Evolutionary conservation across 2,329 filamentous ascomycete genomes (phyloP).

Genomic region (Colletotrichum sp.): DNA sequence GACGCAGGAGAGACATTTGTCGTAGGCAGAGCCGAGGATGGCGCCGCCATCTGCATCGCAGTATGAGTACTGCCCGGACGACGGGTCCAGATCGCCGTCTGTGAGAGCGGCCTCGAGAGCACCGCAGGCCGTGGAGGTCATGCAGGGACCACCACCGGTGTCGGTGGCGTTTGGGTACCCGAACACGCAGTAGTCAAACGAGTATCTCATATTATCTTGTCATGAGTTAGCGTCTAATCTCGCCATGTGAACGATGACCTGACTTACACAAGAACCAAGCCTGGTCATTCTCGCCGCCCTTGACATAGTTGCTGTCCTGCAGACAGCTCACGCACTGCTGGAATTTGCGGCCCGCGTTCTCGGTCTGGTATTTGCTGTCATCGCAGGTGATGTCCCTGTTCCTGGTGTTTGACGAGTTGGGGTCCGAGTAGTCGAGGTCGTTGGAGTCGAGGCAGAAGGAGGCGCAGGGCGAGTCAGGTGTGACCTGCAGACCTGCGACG

Average conservation of each 20-base stretch:
- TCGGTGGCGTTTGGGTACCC: conserved; percentile 53
- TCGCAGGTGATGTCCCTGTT: conserved; percentile 52
- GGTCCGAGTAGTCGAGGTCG: conserved; percentile 46
- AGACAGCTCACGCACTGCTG: conserved; percentile 57
- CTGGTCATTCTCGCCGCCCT: conserved; percentile 56
- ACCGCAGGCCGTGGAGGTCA: conserved; percentile 56
- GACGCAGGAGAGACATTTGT: conserved; percentile 52
- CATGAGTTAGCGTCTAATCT: not conserved
- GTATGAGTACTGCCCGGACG: conserved; percentile 44
- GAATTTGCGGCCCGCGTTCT: conserved; percentile 48
- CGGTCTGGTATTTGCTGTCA: conserved; percentile 46
- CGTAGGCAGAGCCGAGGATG: conserved; percentile 36
- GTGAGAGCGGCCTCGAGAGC: conserved; percentile 44
- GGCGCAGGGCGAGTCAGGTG: conserved; percentile 59
- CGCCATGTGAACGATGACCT: not conserved
- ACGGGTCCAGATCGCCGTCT: conserved; percentile 39
- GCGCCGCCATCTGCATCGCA: conserved; percentile 45
- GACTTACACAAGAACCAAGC: conserved; percentile 62
- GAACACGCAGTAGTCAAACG: conserved; percentile 57
- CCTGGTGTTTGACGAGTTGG: conserved; percentile 48
- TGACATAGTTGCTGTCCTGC: conserved; percentile 52
- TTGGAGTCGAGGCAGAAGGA: conserved; percentile 51
- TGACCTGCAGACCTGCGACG: conserved; percentile 47
- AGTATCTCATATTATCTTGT: conserved; percentile 59
- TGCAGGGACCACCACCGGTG: conserved; percentile 52